Conservation (phyloP, 176 grass and related monocot genomes). For the Oryza officinalis region DNA sequence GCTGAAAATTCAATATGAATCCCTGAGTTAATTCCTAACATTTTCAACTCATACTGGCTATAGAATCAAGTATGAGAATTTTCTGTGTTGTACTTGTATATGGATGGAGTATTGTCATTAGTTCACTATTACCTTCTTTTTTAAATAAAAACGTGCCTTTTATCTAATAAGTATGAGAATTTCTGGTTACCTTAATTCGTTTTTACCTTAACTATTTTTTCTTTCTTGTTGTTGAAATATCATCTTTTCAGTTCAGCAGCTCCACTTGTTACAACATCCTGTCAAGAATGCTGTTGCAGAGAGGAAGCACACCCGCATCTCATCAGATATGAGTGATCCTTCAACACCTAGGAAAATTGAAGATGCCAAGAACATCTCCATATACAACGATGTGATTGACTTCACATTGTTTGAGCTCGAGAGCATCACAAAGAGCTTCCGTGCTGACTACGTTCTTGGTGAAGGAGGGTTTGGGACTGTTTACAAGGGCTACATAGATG, state of each 20-base stretch:
- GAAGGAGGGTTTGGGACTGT: constrained; percentile 98
- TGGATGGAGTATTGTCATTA: background rate
- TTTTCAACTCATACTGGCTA: background rate
- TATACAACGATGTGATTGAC: constrained; percentile 92
- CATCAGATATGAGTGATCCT: constrained; percentile 77
- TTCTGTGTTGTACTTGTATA: background rate
- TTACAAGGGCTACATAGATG: constrained; percentile 99
- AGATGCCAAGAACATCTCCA: constrained; percentile 90
- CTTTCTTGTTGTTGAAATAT: constrained; percentile 7
- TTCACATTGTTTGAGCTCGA: constrained; percentile 98
- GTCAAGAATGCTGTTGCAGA: constrained; percentile 59
- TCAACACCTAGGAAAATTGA: constrained; percentile 76
- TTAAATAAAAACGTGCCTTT: background rate
- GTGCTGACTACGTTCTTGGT: constrained; percentile 88
- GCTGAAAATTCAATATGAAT: background rate
- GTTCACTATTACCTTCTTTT: background rate
- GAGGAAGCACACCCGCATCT: constrained; percentile 63
- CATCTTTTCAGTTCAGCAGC: constrained; percentile 75
- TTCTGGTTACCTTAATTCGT: background rate
- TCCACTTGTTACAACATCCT: constrained; percentile 84
- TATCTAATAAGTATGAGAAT: background rate
- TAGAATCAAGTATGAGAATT: background rate
- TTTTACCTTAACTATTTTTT: constrained; percentile 22
- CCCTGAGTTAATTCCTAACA: background rate
- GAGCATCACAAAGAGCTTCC: constrained; percentile 98